Conservation (phyloP, 2,329 filamentous ascomycete genomes). For the Trichoderma asperellum region DNA sequence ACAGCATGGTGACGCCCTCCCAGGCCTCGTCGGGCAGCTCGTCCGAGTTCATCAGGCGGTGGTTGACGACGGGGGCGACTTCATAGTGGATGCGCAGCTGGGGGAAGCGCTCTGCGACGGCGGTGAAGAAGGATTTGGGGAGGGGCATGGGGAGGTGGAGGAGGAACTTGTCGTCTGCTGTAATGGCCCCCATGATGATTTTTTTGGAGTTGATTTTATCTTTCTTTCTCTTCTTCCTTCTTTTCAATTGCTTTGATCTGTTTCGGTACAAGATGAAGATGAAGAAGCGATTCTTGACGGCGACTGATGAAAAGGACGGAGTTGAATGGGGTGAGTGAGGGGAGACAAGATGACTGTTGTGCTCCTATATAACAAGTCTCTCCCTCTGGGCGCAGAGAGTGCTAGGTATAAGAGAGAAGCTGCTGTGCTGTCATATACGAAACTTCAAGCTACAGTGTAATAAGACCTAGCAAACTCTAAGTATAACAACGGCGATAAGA, state of each 20-base stretch:
- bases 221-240: neutral
- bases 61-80: slow-evolving; percentile 31
- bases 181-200: slow-evolving; percentile 34
- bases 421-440: neutral
- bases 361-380: neutral
- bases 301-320: neutral
- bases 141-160: slow-evolving; percentile 42
- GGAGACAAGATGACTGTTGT: neutral
- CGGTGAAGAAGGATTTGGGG: slow-evolving; percentile 42
- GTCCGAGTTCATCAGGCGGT: slow-evolving; percentile 33
- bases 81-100: slow-evolving; percentile 46
- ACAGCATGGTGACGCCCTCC: slow-evolving; percentile 49
- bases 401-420: neutral
- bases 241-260: too few relatives aligned
- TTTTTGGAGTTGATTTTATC: neutral
- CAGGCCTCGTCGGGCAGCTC: slow-evolving; percentile 40
- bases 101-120: slow-evolving; percentile 42
- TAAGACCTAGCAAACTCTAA: slow-evolving; percentile 22
- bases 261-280: too few relatives aligned
- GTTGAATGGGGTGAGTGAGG: neutral
- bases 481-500: too few relatives aligned
- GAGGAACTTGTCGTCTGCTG: slow-evolving; percentile 46
- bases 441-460: neutral
- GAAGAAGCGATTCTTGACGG: neutral
- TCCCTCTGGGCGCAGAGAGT: neutral